A percentile compares a stretch with the other conserved stretches of the same genome.
Conservation (phyloP, 176 grass and related monocot genomes). For the Luzula sylvatica region DNA sequence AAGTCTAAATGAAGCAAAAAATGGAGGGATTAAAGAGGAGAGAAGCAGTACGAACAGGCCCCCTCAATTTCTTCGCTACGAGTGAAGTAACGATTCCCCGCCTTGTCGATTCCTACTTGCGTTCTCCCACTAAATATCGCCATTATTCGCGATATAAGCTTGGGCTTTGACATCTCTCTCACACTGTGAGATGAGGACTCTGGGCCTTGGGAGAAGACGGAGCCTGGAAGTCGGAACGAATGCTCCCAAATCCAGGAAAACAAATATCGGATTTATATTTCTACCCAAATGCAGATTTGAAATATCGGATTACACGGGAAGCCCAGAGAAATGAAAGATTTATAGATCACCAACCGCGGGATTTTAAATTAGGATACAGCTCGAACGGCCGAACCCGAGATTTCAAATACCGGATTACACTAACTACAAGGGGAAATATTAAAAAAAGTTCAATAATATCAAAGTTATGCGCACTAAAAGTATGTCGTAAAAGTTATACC, state of each 20-base stretch:
- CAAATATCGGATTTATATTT: background rate
- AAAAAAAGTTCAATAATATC: too few relatives aligned
- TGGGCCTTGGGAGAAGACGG: background rate
- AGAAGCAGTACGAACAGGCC: slow-evolving; percentile 23
- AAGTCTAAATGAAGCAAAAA: background rate
- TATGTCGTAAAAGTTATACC: too few relatives aligned
- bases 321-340: too few relatives aligned
- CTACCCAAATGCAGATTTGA: too few relatives aligned
- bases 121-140: slow-evolving; percentile 52
- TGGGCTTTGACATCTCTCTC: slow-evolving; percentile 46
- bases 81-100: slow-evolving; percentile 73
- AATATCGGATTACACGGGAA: too few relatives aligned
- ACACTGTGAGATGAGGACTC: background rate
- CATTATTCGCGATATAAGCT: slow-evolving; percentile 47
- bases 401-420: too few relatives aligned
- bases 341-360: too few relatives aligned
- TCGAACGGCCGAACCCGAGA: too few relatives aligned
- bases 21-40: background rate
- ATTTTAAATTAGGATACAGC: too few relatives aligned
- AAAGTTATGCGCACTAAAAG: too few relatives aligned
- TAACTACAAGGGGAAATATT: too few relatives aligned
- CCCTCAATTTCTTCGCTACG: slow-evolving; percentile 65
- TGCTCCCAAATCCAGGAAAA: background rate
- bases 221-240: background rate
- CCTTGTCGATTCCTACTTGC: slow-evolving; percentile 70